These are phyloP conservation scores for Eremothecium gossypii DNA, from an alignment of 1,139 yeast genomes.

Conservation along the genomic window DNA sequence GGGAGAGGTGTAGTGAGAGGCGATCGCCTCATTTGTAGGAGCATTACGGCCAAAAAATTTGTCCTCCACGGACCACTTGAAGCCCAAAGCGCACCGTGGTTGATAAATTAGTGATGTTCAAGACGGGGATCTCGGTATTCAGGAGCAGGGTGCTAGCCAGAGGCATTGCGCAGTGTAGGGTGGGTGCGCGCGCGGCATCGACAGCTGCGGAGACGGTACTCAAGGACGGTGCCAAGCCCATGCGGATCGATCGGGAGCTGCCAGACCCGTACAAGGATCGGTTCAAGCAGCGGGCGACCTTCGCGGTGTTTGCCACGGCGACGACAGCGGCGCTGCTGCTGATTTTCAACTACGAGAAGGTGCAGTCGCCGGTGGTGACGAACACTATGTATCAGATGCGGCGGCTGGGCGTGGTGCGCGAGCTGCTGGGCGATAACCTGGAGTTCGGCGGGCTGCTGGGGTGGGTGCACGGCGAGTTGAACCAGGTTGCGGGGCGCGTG, in stretches of 20 bases:
- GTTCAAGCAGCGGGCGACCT: conserved; percentile 39
- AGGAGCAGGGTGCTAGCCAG: background rate
- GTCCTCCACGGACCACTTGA: too few relatives aligned
- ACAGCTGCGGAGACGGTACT: conserved; percentile 13
- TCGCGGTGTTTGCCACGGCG: conserved; percentile 52
- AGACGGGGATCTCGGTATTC: background rate
- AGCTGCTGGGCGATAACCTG: conserved; percentile 63
- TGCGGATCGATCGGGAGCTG: conserved; percentile 54
- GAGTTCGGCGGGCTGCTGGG: conserved; percentile 66
- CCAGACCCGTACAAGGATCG: conserved; percentile 66
- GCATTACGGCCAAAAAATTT: too few relatives aligned
- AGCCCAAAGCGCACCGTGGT: too few relatives aligned
- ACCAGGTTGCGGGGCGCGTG: conserved; percentile 73
- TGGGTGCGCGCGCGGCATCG: conserved; percentile 6
- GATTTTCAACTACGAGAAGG: conserved; percentile 86
- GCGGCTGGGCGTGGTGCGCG: conserved; percentile 61
- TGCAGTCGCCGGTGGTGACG: conserved; percentile 75
- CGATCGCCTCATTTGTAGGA: too few relatives aligned
- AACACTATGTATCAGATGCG: conserved; percentile 84
- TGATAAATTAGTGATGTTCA: too few relatives aligned
- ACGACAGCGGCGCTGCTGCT: conserved; percentile 58
- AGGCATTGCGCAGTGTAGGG: background rate
- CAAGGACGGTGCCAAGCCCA: conserved; percentile 32
- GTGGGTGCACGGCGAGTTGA: conserved; percentile 80
- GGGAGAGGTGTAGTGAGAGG: too few relatives aligned